Base-by-base conservation (phyloP, 139 green algal genomes). In the Ettlia oleoabundans region DNA sequence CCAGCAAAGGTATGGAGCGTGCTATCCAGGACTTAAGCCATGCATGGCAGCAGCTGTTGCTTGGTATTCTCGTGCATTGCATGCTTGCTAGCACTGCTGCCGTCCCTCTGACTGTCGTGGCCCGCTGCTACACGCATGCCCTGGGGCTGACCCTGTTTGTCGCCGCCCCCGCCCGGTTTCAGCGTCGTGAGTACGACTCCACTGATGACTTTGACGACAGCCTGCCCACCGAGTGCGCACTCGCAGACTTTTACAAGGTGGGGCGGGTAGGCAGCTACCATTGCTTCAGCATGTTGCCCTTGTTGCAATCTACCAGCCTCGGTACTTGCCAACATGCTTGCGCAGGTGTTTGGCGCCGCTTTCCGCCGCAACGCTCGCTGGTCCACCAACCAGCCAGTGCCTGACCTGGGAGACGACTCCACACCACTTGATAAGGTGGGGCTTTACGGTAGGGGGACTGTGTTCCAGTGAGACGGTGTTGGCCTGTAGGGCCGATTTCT, bases 141-240 rank as follows among this genome's bases (percentile, higher is more conserved):
- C n/a, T n/a, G n/a, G n/a, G n/a, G n/a, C n/a, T n/a, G n/a, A n/a
- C n/a, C n/a, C n/a, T n/a, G n/a, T n/a, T n/a, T n/a, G n/a, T n/a
- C n/a, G n/a, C n/a, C n/a, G n/a, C n/a, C n/a, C n/a, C n/a, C n/a
- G n/a, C n/a, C n/a, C n/a, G n/a, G n/a, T n/a, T n/a, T n/a, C n/a
- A 43, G 79, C 83, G 91, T 24, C 88, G 95, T 9, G 93, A 98
- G 86, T 99, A 93, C 42, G 96, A 99, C 88, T 97, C 93, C 21
- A 92, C 84, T 4, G 96, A 99, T 83, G 91, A 96, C 64, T 99
- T 99, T 90, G 96, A 99, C 83, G 96, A 99, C 89, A 90, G 88
- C 2, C 86, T 99, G 80, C 96, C 96, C 5, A 52, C 80, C 24
- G 88, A 93, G 37, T 96, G 92, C 83, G 84, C 86, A 0, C 68